Base-by-base conservation (phyloP, 495 filamentous ascomycete genomes). In the Podospora anserina region DNA sequence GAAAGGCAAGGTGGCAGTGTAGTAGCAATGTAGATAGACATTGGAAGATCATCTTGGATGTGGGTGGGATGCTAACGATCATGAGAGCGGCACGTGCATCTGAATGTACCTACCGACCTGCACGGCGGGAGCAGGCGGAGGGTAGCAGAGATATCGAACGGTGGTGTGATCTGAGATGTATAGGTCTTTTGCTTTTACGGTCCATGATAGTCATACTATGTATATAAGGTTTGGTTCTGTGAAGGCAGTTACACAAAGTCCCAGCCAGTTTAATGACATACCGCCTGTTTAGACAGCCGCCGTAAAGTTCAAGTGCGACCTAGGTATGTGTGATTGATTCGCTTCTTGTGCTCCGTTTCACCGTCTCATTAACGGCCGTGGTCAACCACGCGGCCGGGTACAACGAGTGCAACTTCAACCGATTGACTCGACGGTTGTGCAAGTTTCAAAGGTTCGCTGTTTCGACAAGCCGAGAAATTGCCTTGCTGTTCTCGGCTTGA, bases 81-180 rank as follows among this genome's bases (percentile, higher is more conserved):
- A 59, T 23, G 26, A 59, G 56, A 23, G 19, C 56, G 56, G 56
- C 56, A 59, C 56, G 19, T 59, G 56, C 56, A 20, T 27, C n/a
- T 27, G 56, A 5, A 27, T 4, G 19, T 18, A 27, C 13, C 56
- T 1, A 23, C 23, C 23, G 23, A 49, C 39, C 39, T 59, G 56
- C 56, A 59, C 15, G 15, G 13, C 56, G 56, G 56, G 56, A 59
- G 56, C 56, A 59, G 20, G 56, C 56, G 56, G 56, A 27, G 19
- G 56, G 26, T 59, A 27, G 56, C 9, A 59, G 7, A 20, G 56
- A 0, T 26, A 15, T 58, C 19, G n/a, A 27, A 16, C 1, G 56
- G 56, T 59, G 56, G 56, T 59, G 56, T 59, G 56, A 59, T 59
- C 9, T 20, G 20, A 59, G 9, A 23, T 59, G 56, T 20, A 59